Evolutionary conservation across 2,329 filamentous ascomycete genomes (phyloP).

Genomic region (Trichoderma guizhouense): DNA sequence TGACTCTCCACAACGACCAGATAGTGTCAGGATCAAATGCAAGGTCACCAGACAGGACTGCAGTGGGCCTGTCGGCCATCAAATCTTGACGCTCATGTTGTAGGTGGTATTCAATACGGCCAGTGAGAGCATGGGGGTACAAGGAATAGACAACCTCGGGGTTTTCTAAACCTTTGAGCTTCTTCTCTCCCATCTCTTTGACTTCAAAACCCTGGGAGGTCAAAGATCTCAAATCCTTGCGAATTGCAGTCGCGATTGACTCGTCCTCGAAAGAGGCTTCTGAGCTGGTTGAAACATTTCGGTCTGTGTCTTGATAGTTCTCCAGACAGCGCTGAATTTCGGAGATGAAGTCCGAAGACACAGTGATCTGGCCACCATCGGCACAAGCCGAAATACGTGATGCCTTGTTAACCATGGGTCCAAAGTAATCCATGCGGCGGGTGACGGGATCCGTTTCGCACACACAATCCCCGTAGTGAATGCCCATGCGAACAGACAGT

Average conservation of each 20-base stretch:
- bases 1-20: constrained; percentile 87
- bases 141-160: constrained; percentile 94
- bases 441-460: constrained; percentile 96
- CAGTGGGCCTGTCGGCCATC: constrained; percentile 54
- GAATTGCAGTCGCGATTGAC: constrained; percentile 69
- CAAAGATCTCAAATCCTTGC: constrained; percentile 80
- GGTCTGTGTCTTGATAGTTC: constrained; percentile 81
- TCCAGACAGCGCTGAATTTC: constrained; percentile 91
- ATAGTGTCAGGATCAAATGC: constrained; percentile 78
- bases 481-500: constrained; percentile 93
- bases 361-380: constrained; percentile 94
- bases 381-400: constrained; percentile 91
- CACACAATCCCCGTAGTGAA: constrained; percentile 91
- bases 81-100: constrained; percentile 45
- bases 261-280: constrained; percentile 72
- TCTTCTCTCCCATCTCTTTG: constrained; percentile 91
- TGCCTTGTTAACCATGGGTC: constrained; percentile 97
- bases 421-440: constrained; percentile 98
- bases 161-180: constrained; percentile 95
- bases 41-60: constrained; percentile 63
- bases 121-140: constrained; percentile 84
- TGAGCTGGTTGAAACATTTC: constrained; percentile 62
- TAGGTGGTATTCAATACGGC: constrained; percentile 69
- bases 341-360: constrained; percentile 94
- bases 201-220: constrained; percentile 93